Percentiles rank a stretch among this genome's conserved stretches.
Conservation (phyloP, 805 yeast genomes). For the Yamadazyma nakazawae region DNA sequence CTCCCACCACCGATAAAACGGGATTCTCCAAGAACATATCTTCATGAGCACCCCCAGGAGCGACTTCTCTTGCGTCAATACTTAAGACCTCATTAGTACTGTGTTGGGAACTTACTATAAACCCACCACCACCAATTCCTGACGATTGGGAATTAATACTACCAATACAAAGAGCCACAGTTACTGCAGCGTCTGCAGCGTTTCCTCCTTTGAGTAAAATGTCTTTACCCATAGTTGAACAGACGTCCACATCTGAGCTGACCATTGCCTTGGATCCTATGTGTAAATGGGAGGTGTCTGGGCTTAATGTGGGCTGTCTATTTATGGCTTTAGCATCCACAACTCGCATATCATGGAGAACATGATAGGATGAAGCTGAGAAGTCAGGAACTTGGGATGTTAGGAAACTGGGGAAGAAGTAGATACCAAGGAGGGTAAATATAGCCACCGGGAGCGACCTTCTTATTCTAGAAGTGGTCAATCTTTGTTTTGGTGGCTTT, state of each 20-base stretch:
- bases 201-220: conserved; percentile 60
- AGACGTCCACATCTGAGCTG: conserved; percentile 59
- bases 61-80: conserved; percentile 86
- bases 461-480: not conserved
- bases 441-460: not conserved
- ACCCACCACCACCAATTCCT: conserved; percentile 94
- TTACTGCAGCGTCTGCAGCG: conserved; percentile 93
- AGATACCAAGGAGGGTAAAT: not conserved
- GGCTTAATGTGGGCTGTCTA: conserved; percentile 42
- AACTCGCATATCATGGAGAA: conserved; percentile 6
- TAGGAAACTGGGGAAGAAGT: not conserved
- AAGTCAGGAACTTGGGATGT: not conserved
- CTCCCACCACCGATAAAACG: conserved; percentile 63
- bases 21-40: conserved; percentile 60
- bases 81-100: conserved; percentile 47
- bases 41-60: conserved; percentile 61
- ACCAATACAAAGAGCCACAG: conserved; percentile 87
- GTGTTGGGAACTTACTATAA: conserved; percentile 40
- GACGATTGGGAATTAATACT: conserved; percentile 76
- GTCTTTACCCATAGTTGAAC: conserved; percentile 60
- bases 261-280: conserved; percentile 56
- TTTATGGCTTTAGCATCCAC: not conserved
- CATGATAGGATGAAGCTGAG: not conserved
- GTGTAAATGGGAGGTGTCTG: conserved; percentile 36
- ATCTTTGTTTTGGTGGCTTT: not conserved